Conservation (phyloP, 495 filamentous ascomycete genomes). For the Staphylotrichum tortipilum region DNA sequence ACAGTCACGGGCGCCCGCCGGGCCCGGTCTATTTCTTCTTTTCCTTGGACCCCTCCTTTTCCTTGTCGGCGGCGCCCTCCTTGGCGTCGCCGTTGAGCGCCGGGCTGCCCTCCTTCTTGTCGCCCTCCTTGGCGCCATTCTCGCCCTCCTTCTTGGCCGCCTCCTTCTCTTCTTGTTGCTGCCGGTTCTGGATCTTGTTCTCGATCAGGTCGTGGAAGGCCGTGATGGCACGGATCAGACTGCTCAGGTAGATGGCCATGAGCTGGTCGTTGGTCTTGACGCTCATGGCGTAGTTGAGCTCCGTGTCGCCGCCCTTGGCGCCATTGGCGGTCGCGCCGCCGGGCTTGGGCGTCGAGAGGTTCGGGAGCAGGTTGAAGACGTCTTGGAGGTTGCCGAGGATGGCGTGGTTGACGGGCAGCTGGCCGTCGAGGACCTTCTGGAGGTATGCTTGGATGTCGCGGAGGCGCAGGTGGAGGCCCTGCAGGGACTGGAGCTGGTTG, state of each 20-base stretch:
- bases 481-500: constrained; percentile 92
- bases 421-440: constrained; percentile 85
- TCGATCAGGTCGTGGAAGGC: constrained; percentile 99
- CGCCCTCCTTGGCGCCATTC: constrained; percentile 41
- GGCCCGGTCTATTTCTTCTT: constrained; percentile 27
- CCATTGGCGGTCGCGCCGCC: constrained; percentile 42
- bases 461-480: constrained; percentile 89
- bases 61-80: constrained; percentile 24
- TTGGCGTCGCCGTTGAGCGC: constrained; percentile 53
- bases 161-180: constrained; percentile 93
- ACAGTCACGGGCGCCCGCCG: constrained; percentile 4
- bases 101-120: constrained; percentile 55
- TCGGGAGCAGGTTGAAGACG: constrained; percentile 96
- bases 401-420: constrained; percentile 92
- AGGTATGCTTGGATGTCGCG: constrained; percentile 94
- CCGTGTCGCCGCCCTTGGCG: constrained; percentile 52
- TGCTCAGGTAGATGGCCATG: constrained; percentile 94
- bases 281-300: constrained; percentile 89
- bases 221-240: constrained; percentile 92
- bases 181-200: constrained; percentile 99
- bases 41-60: constrained; percentile 27
- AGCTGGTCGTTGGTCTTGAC: constrained; percentile 99
- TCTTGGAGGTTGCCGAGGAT: constrained; percentile 97
- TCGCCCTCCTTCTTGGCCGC: constrained; percentile 54
- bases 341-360: constrained; percentile 71